These are phyloP conservation scores for Starmerella roubikii DNA, from an alignment of 805 yeast genomes.

Conservation along the genomic window DNA sequence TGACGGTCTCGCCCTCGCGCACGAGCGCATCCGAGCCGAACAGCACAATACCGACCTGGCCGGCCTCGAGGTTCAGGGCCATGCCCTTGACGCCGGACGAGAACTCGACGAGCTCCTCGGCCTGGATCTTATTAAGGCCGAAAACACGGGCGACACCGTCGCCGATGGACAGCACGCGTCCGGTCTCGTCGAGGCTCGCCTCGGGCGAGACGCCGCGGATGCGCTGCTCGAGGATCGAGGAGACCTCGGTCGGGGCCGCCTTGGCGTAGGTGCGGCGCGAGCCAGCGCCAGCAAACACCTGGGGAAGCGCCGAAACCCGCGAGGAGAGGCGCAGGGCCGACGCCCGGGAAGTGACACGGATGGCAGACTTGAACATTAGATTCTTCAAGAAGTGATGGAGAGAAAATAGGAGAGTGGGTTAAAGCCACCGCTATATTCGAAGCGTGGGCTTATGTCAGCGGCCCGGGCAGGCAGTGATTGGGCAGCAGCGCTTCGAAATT, in stretches of 20 bases:
- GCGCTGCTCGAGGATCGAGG: constrained; percentile 97
- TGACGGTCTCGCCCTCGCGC: constrained; percentile 98
- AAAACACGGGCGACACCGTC: constrained; percentile 99
- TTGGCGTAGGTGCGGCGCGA: constrained; percentile 83
- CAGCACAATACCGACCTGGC: constrained; percentile 99
- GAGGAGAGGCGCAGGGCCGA: constrained; percentile 31
- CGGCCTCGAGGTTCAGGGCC: constrained; percentile 99
- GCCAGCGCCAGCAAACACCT: constrained; percentile 25
- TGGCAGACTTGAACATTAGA: constrained; percentile 30
- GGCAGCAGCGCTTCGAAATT: too few species aligned
- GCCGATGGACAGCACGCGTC: constrained; percentile 98
- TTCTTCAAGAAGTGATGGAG: too few species aligned
- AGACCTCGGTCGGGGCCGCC: constrained; percentile 99
- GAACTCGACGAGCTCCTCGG: constrained; percentile 99
- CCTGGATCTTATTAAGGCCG: constrained; percentile 99
- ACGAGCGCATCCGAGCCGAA: constrained; percentile 98
- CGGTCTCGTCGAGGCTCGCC: constrained; percentile 96
- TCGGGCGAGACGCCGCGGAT: constrained; percentile 98
- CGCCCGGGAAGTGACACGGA: constrained; percentile 30
- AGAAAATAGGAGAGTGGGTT: constrained; percentile 13
- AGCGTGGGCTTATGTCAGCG: too few species aligned
- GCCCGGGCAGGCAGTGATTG: too few species aligned
- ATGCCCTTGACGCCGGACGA: constrained; percentile 99
- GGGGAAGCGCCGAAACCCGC: constrained; percentile 27
- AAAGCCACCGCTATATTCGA: too few species aligned